Evolutionary conservation across 768 basidiomycete genomes (phyloP).

Genomic region (Boletus tomentosulus): DNA sequence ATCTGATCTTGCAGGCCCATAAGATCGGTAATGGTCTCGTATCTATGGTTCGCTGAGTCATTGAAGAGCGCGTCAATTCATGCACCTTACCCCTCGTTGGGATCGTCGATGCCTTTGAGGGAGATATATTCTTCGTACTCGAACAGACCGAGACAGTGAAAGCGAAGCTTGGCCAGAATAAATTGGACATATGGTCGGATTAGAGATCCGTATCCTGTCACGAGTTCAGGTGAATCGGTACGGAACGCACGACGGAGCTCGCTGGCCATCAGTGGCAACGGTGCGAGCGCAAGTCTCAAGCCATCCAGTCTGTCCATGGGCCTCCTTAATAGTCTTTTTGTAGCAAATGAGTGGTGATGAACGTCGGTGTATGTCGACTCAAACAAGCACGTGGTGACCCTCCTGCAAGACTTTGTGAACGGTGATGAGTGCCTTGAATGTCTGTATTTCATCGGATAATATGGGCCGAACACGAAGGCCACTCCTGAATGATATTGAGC

Average conservation of each 20-base stretch:
- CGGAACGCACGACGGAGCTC: constrained; percentile 34
- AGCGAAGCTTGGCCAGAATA: constrained; percentile 90
- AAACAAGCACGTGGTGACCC: constrained; percentile 77
- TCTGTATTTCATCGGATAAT: constrained; percentile 93
- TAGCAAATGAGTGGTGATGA: constrained; percentile 9
- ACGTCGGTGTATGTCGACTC: background rate
- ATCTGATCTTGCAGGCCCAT: constrained; percentile 99
- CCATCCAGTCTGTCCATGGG: constrained; percentile 96
- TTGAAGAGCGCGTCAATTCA: constrained; percentile 1
- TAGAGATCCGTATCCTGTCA: constrained; percentile 81
- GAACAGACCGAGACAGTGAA: constrained; percentile 93
- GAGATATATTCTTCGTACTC: constrained; percentile 99
- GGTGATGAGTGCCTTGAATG: constrained; percentile 96
- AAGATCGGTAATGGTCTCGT: constrained; percentile 95
- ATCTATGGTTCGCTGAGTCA: constrained; percentile 45
- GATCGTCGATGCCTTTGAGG: constrained; percentile 95
- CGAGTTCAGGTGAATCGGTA: constrained; percentile 4
- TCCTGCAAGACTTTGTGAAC: constrained; percentile 98
- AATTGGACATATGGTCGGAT: constrained; percentile 97
- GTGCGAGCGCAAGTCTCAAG: constrained; percentile 95
- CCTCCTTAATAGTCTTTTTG: constrained; percentile 83
- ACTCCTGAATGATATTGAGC: constrained; percentile 97
- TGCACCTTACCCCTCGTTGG: constrained; percentile 87
- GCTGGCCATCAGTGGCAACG: constrained; percentile 69
- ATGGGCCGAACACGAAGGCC: constrained; percentile 96